A percentile compares a stretch with the other conserved stretches of the same genome.
Evolutionary conservation across 108 stramenopile genomes (phyloP).

Genomic region (Asterionellopsis glacialis): DNA sequence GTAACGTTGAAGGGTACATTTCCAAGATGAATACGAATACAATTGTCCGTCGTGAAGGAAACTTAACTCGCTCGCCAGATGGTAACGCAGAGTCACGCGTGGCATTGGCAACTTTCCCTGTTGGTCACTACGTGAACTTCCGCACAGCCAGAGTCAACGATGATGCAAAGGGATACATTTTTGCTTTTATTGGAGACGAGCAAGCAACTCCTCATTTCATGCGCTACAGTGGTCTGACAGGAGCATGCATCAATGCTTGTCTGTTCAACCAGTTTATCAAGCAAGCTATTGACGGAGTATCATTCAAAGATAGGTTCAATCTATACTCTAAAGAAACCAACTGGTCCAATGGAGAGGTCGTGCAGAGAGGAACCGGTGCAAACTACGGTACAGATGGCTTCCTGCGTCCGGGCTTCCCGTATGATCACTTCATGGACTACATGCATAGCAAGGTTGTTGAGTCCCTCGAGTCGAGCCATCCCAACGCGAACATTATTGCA

Average conservation of each 20-base stretch:
- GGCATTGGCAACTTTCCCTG: slow-evolving; percentile 28
- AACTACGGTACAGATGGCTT: slow-evolving; percentile 31
- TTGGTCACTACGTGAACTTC: slow-evolving; percentile 31
- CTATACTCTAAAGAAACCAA: slow-evolving; percentile 20
- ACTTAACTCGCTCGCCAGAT: slow-evolving; percentile 21
- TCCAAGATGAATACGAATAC: slow-evolving; percentile 6
- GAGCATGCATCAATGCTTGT: slow-evolving; percentile 30
- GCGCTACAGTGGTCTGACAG: slow-evolving; percentile 27
- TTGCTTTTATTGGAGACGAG: slow-evolving; percentile 30
- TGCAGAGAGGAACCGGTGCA: slow-evolving; percentile 21
- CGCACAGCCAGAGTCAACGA: slow-evolving; percentile 23
- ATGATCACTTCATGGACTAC: slow-evolving; percentile 21
- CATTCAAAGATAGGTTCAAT: slow-evolving; percentile 23
- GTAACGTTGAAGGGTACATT: slow-evolving; percentile 26
- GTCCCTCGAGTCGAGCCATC: slow-evolving; percentile 17
- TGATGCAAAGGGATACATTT: slow-evolving; percentile 21
- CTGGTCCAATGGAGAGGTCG: slow-evolving; percentile 31
- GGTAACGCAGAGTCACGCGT: slow-evolving; percentile 27
- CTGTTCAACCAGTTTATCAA: slow-evolving; percentile 26
- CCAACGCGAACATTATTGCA: slow-evolving; percentile 12
- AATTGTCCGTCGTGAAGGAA: slow-evolving; percentile 22
- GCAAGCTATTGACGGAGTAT: slow-evolving; percentile 16
- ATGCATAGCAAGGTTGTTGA: slow-evolving; percentile 25
- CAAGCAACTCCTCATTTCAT: slow-evolving; percentile 37
- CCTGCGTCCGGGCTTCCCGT: slow-evolving; percentile 30